Base-by-base conservation (phyloP, 2,329 filamentous ascomycete genomes). In the Aspergillus sp. region DNA sequence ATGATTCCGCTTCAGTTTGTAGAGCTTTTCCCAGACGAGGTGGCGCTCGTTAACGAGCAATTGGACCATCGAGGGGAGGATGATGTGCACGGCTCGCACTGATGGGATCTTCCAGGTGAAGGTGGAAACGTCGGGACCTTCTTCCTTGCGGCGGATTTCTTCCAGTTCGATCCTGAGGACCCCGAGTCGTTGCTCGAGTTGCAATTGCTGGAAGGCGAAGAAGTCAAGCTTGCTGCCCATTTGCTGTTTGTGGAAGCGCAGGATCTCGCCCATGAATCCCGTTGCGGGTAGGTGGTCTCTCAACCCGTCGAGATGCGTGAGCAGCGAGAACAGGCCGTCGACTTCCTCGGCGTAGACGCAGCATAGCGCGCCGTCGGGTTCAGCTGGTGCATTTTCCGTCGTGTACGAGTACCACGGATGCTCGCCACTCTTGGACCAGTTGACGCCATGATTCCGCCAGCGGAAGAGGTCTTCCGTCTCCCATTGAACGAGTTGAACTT, bases 401-500 rank as follows among this genome's bases (percentile, higher is more conserved):
- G 28, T 48, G 25, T 13, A 56, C 54, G 28, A 48, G 25, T 13
- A 56, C 54, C 54, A 56, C 25, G 54, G 54, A 25, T 49, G 54
- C 8, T 47, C n/a, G n/a, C 15, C 19, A 11, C 34, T 53, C 31
- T 56, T 47, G 11, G 13, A 15, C 15, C 34, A 13, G 34, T 41
- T 41, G 34, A 41, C 34, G 3, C 43, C 45, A n/a, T 23, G 48
- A 38, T 56, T 25, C 8, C 54, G 54, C 54, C 54, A 56, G 7
- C 28, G 17, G 17, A 31, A 56, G 34, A 56, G 45, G 23, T 56
- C 45, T 1, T 48, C 22, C 22, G 34, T 19, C 3, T 38, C 25
- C 54, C 54, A 56, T n/a, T 56, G 54, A 28, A 48, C 54, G 19
- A 56, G 48, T 17, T 56, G 54, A 19, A 56, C 43, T 30, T 56